Evolutionary conservation across 1,284 basidiomycete species (phyloP), one percentile per base, ranked within the genome.

Genomic region (Apiotrichum mycotoxinovorans): DNA sequence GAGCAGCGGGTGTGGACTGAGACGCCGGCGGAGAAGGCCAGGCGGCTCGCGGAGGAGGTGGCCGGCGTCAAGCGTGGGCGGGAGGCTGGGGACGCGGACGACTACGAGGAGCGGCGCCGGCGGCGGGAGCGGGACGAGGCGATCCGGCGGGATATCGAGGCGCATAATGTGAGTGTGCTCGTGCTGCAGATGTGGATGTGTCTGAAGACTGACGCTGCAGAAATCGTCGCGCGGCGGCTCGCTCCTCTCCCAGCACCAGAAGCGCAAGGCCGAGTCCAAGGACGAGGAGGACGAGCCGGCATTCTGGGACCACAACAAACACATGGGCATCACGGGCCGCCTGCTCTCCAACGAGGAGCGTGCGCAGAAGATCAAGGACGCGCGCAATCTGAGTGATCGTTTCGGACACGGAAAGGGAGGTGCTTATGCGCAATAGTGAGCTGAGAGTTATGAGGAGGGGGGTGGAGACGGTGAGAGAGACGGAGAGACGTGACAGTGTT

Each of bases 221-320:
- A 80, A 81, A 65, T 82, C 82, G 58, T 75, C 81, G 9, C 84
- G 92, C 4, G 85, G 85, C 4, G 78, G 83, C 14, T 82, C 88
- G 0, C 79, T 95, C 4, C 76, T 94, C 2, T 83, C 87, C 1
- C 80, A 83, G 62, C 90, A 93, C 68, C 67, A 80, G 14, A 51
- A 63, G 53, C 61, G 78, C 74, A 68, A 72, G 26, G 61, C 67
- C 48, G 69, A 73, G 49, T 61, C 68, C 26, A 63, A 64, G 10
- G 80, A 81, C 14, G 74, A 79, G 8, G 77, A 84, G 15, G 83
- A 84, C 33, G 82, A 81, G 46, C 77, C 82, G 0, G 76, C 83
- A 0, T 89, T 94, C 42, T 96, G 92, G 92, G 91, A 96, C 66
- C 89, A 89, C 66, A 80, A 84, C 40, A 80, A 89, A 23, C 90